phyloP scores from a whole-genome alignment of 164 flowering plant genomes.

The Sextonia rubra region DNA sequence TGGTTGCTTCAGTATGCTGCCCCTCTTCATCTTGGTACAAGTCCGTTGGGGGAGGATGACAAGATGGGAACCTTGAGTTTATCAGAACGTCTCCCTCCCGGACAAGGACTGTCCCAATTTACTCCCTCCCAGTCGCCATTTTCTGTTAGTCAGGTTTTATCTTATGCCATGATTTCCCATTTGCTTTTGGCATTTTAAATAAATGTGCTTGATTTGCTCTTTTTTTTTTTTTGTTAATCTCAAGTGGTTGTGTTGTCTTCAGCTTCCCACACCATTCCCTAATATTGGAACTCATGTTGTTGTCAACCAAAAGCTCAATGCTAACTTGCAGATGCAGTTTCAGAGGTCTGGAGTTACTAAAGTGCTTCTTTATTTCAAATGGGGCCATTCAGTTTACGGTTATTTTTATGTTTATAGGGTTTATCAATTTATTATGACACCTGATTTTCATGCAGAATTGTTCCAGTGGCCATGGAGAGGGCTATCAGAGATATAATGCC shows the following conservation, averaged over 20 bases:
- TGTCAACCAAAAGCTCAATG: constrained; percentile 69
- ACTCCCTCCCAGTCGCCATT: constrained; percentile 57
- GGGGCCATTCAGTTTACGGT: not conserved
- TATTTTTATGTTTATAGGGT: too few relatives aligned
- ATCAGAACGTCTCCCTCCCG: constrained; percentile 77
- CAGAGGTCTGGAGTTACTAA: constrained; percentile 58
- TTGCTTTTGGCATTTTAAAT: not conserved
- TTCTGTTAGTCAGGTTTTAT: constrained; percentile 57
- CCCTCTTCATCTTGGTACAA: constrained; percentile 63
- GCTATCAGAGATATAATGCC: constrained; percentile 83
- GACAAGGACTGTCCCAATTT: constrained; percentile 62
- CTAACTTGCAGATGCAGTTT: constrained; percentile 71
- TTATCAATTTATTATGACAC: not conserved
- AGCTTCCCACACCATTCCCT: constrained; percentile 64
- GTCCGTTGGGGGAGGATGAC: constrained; percentile 66
- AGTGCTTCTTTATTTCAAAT: not conserved
- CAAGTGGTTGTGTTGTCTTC: constrained; percentile 21
- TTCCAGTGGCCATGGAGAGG: constrained; percentile 87
- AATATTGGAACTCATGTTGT: constrained; percentile 73
- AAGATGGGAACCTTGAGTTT: constrained; percentile 64
- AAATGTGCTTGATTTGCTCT: not conserved
- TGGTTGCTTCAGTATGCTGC: constrained; percentile 48
- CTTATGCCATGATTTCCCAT: not conserved
- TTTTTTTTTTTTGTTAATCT: not conserved
- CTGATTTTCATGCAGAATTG: constrained; percentile 48